These are phyloP conservation scores for Hymenoscyphus fraxineus DNA, from an alignment of 2,329 filamentous ascomycete species.

Conservation along the genomic window DNA sequence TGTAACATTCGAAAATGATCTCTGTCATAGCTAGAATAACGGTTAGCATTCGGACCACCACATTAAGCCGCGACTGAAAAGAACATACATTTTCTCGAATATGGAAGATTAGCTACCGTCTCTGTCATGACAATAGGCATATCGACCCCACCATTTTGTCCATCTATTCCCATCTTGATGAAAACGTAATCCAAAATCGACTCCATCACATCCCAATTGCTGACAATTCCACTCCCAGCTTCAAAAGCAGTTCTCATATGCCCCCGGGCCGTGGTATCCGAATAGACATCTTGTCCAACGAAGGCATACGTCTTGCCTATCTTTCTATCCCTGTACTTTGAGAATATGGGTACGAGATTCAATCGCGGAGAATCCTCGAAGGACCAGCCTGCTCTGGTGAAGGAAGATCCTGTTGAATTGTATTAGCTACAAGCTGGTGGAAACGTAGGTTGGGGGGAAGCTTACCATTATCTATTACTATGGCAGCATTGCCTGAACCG, in stretches of 20 bases:
- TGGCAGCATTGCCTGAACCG: constrained; percentile 61
- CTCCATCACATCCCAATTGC: constrained; percentile 98
- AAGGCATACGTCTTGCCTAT: constrained; percentile 88
- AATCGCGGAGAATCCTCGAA: constrained; percentile 82
- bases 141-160: constrained; percentile 69
- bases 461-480: constrained; percentile 96
- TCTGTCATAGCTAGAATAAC: constrained; percentile 78
- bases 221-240: constrained; percentile 81
- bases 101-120: constrained; percentile 84
- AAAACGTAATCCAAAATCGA: constrained; percentile 92
- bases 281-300: constrained; percentile 87
- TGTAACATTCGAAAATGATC: constrained; percentile 94
- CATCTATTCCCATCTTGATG: constrained; percentile 85
- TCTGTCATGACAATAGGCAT: constrained; percentile 94
- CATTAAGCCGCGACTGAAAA: neutral
- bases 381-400: constrained; percentile 91
- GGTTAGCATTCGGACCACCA: neutral
- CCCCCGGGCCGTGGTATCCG: constrained; percentile 86
- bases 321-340: constrained; percentile 93
- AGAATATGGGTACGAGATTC: constrained; percentile 81
- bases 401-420: constrained; percentile 66
- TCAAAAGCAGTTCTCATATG: constrained; percentile 92
- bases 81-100: constrained; percentile 77
- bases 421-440: constrained; percentile 21
- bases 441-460: constrained; percentile 8